A percentile compares a stretch with the other conserved stretches of the same genome.
Evolutionary conservation across 306 rosid species (phyloP).

Genomic region (Fragaria vesca): DNA sequence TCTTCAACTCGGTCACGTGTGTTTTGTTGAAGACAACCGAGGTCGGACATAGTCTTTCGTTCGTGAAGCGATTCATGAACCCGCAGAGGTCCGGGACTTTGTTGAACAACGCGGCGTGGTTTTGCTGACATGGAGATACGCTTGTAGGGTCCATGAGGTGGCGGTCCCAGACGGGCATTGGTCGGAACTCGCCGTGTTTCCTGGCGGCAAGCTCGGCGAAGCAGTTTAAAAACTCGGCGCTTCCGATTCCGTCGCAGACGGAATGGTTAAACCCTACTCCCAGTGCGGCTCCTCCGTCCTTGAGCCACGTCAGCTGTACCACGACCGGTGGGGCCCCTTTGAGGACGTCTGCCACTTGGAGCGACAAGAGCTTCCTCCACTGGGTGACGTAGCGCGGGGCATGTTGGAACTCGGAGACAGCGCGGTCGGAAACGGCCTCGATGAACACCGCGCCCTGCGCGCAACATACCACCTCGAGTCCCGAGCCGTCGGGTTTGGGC

Average conservation of each 20-base stretch:
- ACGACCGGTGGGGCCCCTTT: conserved; percentile 70
- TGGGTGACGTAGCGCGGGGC: conserved; percentile 57
- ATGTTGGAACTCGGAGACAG: conserved; percentile 41
- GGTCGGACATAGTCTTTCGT: conserved; percentile 54
- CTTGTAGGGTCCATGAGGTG: conserved; percentile 40
- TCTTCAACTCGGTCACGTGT: conserved; percentile 42
- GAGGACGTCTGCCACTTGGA: conserved; percentile 63
- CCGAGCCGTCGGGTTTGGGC: conserved; percentile 30
- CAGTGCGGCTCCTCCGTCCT: conserved; percentile 66
- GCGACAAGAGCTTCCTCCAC: conserved; percentile 65
- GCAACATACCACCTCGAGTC: conserved; percentile 63
- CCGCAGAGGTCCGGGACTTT: conserved; percentile 65
- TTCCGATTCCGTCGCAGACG: conserved; percentile 72
- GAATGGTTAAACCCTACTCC: conserved; percentile 80
- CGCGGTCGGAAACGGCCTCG: conserved; percentile 55
- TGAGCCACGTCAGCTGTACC: conserved; percentile 78
- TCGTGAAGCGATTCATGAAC: conserved; percentile 53
- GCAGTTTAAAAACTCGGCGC: conserved; percentile 67
- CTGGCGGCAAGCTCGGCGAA: conserved; percentile 51
- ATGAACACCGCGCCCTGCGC: conserved; percentile 75
- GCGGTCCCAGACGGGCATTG: conserved; percentile 68
- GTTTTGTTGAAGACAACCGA: conserved; percentile 40
- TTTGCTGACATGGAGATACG: background rate
- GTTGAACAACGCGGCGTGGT: conserved; percentile 46
- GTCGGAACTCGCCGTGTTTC: conserved; percentile 27